A percentile compares a stretch with the other conserved stretches of the same genome.
Evolutionary conservation across 306 rosid genomes (phyloP).

Genomic region (Myrica gale): DNA sequence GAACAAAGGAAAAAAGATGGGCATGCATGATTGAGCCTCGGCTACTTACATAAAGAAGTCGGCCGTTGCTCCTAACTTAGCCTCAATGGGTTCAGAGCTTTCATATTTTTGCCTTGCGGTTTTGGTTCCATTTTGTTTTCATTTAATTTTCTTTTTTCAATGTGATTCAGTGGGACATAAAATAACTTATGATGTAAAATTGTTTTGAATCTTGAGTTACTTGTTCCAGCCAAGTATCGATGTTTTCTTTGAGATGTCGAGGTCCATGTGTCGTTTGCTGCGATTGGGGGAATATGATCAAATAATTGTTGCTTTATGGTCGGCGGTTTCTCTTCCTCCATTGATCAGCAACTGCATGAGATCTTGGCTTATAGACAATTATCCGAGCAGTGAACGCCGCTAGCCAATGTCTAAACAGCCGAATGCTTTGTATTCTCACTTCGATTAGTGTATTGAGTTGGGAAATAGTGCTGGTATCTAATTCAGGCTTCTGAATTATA

Average conservation of each 20-base stretch:
- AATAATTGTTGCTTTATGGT: neutral
- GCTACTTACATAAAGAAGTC: neutral
- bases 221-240: neutral
- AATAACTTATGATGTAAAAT: neutral
- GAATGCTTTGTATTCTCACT: too few species aligned
- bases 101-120: neutral
- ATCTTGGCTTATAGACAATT: neutral
- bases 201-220: neutral
- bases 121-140: neutral
- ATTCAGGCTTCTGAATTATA: neutral
- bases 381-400: neutral
- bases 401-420: too few species aligned
- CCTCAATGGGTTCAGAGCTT: neutral
- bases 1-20: constrained; percentile 33
- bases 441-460: neutral
- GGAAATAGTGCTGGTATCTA: neutral
- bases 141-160: neutral
- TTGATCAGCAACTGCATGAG: neutral
- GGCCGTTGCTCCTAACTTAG: neutral
- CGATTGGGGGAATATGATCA: neutral
- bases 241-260: neutral
- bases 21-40: constrained; percentile 21
- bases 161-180: neutral
- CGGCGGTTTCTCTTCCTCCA: neutral
- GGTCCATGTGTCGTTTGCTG: neutral